Percentiles rank a stretch among this genome's conserved stretches.
phyloP scores from a whole-genome alignment of 495 filamentous ascomycete genomes.

The Neurospora hispaniola region DNA sequence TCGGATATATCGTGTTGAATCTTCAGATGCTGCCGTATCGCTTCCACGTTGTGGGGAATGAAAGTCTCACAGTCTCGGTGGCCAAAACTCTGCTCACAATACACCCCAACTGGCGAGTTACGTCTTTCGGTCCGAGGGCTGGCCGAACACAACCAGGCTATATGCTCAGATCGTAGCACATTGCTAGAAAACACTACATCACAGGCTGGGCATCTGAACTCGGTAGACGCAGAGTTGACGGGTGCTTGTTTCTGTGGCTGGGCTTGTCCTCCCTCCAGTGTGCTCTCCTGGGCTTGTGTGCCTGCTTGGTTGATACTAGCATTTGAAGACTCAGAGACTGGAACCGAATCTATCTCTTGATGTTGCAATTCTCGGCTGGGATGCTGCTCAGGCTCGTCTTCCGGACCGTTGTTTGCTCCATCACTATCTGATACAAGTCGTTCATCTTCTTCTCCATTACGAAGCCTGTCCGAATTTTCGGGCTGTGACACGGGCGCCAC shows the following conservation, averaged over 20 bases:
- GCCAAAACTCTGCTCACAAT: no score
- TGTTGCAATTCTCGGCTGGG: neutral
- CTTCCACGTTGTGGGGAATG: no score
- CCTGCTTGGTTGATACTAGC: neutral
- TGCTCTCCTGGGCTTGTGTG: neutral
- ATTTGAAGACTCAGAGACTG: neutral
- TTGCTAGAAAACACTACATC: neutral
- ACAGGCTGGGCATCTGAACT: neutral
- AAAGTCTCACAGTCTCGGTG: no score
- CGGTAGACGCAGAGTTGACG: neutral
- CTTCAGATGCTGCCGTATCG: no score
- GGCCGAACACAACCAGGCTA: neutral
- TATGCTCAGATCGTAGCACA: neutral
- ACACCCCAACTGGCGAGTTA: no score
- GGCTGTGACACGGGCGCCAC: neutral
- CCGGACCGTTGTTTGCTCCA: neutral
- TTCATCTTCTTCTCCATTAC: no score
- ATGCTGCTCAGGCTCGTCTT: neutral
- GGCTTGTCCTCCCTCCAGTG: neutral
- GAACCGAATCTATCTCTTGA: neutral
- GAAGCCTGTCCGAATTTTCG: neutral
- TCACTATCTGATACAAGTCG: no score
- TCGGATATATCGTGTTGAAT: no score
- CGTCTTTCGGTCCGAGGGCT: no score
- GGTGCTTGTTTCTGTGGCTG: neutral